A percentile compares a stretch with the other conserved stretches of the same genome.
These are phyloP conservation scores for Alternaria atra DNA, from an alignment of 2,329 filamentous ascomycete genomes.

Conservation along the genomic window DNA sequence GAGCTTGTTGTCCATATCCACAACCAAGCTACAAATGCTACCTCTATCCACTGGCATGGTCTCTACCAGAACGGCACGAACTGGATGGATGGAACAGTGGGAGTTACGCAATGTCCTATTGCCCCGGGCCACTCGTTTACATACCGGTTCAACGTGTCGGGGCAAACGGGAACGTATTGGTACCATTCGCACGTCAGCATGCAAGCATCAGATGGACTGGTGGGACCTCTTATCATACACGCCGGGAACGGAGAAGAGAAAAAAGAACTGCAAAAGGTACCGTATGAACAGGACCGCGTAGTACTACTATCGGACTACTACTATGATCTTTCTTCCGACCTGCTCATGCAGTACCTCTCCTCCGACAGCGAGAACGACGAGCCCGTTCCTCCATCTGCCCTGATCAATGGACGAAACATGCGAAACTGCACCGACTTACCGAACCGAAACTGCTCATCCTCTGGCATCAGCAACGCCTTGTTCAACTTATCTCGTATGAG, in stretches of 20 bases:
- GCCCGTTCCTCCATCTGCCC: constrained; percentile 60
- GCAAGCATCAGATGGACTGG: constrained; percentile 55
- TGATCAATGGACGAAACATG: constrained; percentile 54
- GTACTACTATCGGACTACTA: constrained; percentile 75
- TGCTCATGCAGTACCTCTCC: constrained; percentile 64
- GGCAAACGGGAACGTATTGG: constrained; percentile 47
- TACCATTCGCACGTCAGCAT: constrained; percentile 51
- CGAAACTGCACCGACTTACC: constrained; percentile 51
- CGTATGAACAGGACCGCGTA: constrained; percentile 65
- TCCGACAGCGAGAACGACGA: constrained; percentile 63
- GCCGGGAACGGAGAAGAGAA: constrained; percentile 54
- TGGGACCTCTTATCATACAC: constrained; percentile 50
- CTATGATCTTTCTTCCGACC: constrained; percentile 61
- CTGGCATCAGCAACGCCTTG: constrained; percentile 34
- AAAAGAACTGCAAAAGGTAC: constrained; percentile 45
- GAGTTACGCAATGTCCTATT: constrained; percentile 64
- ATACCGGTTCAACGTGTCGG: constrained; percentile 48
- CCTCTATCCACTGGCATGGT: constrained; percentile 70
- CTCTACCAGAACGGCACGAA: constrained; percentile 60
- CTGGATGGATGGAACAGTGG: constrained; percentile 65
- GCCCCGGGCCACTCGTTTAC: constrained; percentile 56
- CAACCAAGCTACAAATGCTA: constrained; percentile 63
- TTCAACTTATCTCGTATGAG: constrained; percentile 54
- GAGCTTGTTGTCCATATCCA: constrained; percentile 71
- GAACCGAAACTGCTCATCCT: constrained; percentile 49